Base-by-base conservation (phyloP, 2,329 filamentous ascomycete species). In the Diaporthe vaccinii region DNA sequence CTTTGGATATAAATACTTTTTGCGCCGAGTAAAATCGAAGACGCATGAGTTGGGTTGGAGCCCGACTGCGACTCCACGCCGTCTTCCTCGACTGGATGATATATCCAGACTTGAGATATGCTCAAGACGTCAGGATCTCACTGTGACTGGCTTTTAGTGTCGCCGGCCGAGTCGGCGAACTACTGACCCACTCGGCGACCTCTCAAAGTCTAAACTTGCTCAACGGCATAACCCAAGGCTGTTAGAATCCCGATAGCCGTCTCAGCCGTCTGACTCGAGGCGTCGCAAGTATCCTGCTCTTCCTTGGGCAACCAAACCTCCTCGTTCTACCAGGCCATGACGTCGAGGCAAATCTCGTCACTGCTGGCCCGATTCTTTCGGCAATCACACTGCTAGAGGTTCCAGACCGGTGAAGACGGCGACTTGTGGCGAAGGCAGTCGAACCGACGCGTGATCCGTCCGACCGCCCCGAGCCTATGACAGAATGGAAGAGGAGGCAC, bases 151-250 rank as follows among this genome's bases (percentile, higher is more conserved):
- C 46, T 28, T 53, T 39, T 39, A 53, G 46, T 39, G 44, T 68
- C 22, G 62, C 34, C 31, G 31, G 44, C 14, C 12, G 1, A 39
- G 46, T 68, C 62, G 62, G 62, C 62, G 62, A 68, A 4, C 31
- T 68, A 6, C 31, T 53, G 62, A 3, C 22, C 46, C 46, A 39
- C 31, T 68, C 65, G 65, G 65, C 65, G 65, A 68, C 46, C 65
- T 68, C 3, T 68, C 22, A 68, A 65, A 68, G 65, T 68, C 4
- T 39, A 68, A 53, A 68, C 65, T 53, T 68, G 62, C 62, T 68
- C 44, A 68, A 53, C 62, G 44, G 62, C 62, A 53, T 68, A 28
- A 53, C 31, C 14, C 31, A 68, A 39, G 62, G 62, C 62, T 68
- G 46, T 53, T 41, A 65, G 34, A 44, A 39, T 8, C 22, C 65